A percentile compares a stretch with the other conserved stretches of the same genome.
Conservation (phyloP, 345 rosid species). For the Acer saccharum region DNA sequence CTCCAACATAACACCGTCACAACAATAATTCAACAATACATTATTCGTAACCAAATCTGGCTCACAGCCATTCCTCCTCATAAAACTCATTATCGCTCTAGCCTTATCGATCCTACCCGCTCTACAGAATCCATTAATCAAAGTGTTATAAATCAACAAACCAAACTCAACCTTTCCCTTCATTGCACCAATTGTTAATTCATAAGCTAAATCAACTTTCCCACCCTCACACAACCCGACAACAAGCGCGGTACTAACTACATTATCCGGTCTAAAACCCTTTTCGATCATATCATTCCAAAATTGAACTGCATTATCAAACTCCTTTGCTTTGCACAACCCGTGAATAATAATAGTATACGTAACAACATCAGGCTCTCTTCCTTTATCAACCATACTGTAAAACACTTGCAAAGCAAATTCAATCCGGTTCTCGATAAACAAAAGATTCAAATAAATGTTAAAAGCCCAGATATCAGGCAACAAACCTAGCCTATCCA, state of each 20-base stretch:
- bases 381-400: conserved; percentile 59
- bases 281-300: conserved; percentile 69
- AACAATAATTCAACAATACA: conserved; percentile 70
- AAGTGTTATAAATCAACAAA: conserved; percentile 64
- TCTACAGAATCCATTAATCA: conserved; percentile 84
- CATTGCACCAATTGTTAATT: conserved; percentile 65
- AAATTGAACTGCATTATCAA: conserved; percentile 53
- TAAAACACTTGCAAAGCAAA: conserved; percentile 64
- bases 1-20: conserved; percentile 59
- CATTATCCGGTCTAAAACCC: conserved; percentile 66
- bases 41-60: conserved; percentile 87
- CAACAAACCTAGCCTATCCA: conserved; percentile 62
- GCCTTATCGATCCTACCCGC: conserved; percentile 80
- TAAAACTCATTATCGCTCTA: conserved; percentile 61
- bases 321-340: conserved; percentile 54
- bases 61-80: conserved; percentile 64
- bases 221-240: conserved; percentile 69
- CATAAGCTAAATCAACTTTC: conserved; percentile 90
- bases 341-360: conserved; percentile 76
- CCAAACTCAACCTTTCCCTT: conserved; percentile 58
- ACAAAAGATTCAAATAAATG: conserved; percentile 71
- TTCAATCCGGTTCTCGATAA: conserved; percentile 47
- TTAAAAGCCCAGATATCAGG: conserved; percentile 91
- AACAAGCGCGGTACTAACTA: conserved; percentile 63
- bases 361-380: conserved; percentile 83